A percentile compares a stretch with the other conserved stretches of the same genome.
phyloP scores from a whole-genome alignment of 768 basidiomycete species.

The Chalciporus sphaerocephalus region DNA sequence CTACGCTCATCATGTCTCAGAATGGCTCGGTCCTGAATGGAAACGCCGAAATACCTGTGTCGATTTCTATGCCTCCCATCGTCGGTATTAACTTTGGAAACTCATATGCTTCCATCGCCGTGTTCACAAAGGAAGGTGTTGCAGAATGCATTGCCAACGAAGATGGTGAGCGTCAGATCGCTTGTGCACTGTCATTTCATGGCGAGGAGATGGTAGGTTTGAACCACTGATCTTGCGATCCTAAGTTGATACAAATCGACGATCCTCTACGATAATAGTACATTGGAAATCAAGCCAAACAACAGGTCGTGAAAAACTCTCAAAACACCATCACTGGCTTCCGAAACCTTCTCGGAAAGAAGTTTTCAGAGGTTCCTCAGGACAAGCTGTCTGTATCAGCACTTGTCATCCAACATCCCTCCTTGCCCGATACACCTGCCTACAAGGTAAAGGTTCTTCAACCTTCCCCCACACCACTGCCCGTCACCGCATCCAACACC shows the following conservation, averaged over 20 bases:
- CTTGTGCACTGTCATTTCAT: constrained; percentile 85
- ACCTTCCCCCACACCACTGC: constrained; percentile 68
- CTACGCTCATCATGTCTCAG: constrained; percentile 34
- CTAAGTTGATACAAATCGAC: not conserved
- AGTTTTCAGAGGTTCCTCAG: constrained; percentile 74
- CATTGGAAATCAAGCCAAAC: constrained; percentile 91
- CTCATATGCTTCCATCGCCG: constrained; percentile 90
- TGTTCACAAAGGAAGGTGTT: constrained; percentile 92
- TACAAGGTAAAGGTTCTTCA: constrained; percentile 82
- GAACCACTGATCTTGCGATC: not conserved
- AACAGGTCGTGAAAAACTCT: constrained; percentile 91
- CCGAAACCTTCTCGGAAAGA: constrained; percentile 89
- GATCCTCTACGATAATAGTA: constrained; percentile 52
- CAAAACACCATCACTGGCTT: constrained; percentile 95
- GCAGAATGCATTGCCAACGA: constrained; percentile 97
- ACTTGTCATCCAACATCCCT: constrained; percentile 73
- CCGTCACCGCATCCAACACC: constrained; percentile 51
- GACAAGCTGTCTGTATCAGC: constrained; percentile 53
- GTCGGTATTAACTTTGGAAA: constrained; percentile 97
- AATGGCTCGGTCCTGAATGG: constrained; percentile 48
- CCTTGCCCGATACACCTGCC: constrained; percentile 64
- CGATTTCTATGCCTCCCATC: constrained; percentile 47
- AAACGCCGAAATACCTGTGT: constrained; percentile 40
- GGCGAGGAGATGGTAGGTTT: constrained; percentile 81
- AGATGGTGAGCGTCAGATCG: constrained; percentile 97